A percentile compares a stretch with the other conserved stretches of the same genome.
phyloP scores from a whole-genome alignment of 768 basidiomycete species.

The Hypholoma sublateritium region DNA sequence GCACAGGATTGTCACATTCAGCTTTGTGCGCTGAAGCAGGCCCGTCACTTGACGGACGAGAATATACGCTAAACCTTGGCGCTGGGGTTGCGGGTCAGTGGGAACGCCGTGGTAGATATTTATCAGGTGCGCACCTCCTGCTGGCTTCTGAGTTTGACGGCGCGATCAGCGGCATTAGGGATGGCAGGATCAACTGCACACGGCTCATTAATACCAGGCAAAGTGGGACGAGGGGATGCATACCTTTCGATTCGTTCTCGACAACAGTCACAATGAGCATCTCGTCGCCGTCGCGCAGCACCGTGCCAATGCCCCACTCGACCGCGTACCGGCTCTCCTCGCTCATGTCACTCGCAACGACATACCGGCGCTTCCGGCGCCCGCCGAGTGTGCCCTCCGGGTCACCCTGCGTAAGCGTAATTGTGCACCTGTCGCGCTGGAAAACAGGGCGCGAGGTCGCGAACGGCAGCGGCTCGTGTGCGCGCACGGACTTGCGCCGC shows the following conservation, averaged over 20 bases:
- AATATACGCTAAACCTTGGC: constrained; percentile 86
- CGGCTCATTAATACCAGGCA: constrained; percentile 6
- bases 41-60: constrained; percentile 88
- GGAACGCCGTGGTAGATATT: not conserved
- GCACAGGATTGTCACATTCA: constrained; percentile 86
- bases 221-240: constrained; percentile 20
- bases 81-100: constrained; percentile 39
- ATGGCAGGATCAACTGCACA: constrained; percentile 62
- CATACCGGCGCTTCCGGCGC: constrained; percentile 67
- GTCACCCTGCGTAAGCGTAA: constrained; percentile 84
- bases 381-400: constrained; percentile 56
- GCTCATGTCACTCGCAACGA: constrained; percentile 92
- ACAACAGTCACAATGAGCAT: constrained; percentile 88
- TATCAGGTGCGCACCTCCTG: constrained; percentile 65
- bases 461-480: constrained; percentile 64
- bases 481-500: constrained; percentile 60
- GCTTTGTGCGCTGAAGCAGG: constrained; percentile 84
- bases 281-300: constrained; percentile 92
- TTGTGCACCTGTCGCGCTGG: constrained; percentile 90
- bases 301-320: constrained; percentile 98
- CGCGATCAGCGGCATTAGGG: constrained; percentile 72
- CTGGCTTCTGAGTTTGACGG: constrained; percentile 81
- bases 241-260: constrained; percentile 90
- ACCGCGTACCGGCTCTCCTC: constrained; percentile 94
- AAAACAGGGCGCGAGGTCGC: constrained; percentile 79